Conservation (phyloP, 352 stramenopile species). For the Phytophthora citricola region DNA sequence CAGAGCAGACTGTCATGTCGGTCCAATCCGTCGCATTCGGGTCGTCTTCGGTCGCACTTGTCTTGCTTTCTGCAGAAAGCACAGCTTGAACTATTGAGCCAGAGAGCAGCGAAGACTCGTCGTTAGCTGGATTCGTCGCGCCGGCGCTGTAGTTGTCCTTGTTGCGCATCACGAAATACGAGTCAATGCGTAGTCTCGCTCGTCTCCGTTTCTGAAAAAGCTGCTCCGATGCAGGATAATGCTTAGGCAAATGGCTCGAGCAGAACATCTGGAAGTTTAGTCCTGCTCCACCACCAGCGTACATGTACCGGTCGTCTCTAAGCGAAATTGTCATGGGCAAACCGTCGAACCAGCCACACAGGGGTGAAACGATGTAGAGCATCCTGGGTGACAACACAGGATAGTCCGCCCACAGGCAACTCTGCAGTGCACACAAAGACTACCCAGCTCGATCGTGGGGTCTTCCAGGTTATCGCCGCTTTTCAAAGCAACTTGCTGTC, state of each 20-base stretch:
- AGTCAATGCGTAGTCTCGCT: conserved; percentile 75
- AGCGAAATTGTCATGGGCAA: conserved; percentile 73
- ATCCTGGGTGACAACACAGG: conserved; percentile 62
- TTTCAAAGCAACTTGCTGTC: conserved; percentile 18
- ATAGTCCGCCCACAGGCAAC: conserved; percentile 82
- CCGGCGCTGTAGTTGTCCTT: conserved; percentile 46
- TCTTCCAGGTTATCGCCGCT: conserved; percentile 17
- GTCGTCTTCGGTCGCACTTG: conserved; percentile 22
- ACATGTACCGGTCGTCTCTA: conserved; percentile 60
- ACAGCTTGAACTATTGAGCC: conserved; percentile 64
- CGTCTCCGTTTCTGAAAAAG: conserved; percentile 55
- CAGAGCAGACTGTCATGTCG: conserved; percentile 72
- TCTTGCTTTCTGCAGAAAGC: conserved; percentile 48
- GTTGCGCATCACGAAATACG: conserved; percentile 71
- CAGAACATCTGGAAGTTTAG: conserved; percentile 79
- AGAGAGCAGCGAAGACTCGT: conserved; percentile 49
- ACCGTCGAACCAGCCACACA: conserved; percentile 89
- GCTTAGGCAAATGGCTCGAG: conserved; percentile 54
- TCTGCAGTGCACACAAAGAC: conserved; percentile 74
- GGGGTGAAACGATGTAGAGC: conserved; percentile 74
- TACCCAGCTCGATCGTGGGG: conserved; percentile 35
- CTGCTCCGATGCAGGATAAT: conserved; percentile 54
- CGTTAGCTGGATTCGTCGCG: conserved; percentile 23
- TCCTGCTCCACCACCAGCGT: conserved; percentile 74
- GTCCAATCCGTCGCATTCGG: conserved; percentile 55